Percentiles rank a stretch among this genome's conserved stretches.
Evolutionary conservation across 2,329 filamentous ascomycete genomes (phyloP).

Genomic region (Immersiporthe knoxdaviesiana): DNA sequence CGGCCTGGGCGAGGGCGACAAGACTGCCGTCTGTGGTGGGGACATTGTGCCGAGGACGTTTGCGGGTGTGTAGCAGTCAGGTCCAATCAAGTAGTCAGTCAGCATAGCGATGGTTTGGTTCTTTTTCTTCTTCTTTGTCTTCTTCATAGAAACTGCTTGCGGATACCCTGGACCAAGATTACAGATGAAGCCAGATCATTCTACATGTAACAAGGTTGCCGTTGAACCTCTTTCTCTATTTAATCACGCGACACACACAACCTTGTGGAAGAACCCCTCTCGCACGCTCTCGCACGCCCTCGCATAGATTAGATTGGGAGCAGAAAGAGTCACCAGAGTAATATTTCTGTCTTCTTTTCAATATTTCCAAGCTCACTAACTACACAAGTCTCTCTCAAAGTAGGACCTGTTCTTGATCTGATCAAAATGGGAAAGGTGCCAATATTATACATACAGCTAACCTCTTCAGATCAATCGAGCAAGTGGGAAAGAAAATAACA

Average conservation of each 20-base stretch:
- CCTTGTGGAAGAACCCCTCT: background rate
- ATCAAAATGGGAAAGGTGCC: background rate
- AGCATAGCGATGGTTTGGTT: slow-evolving; percentile 1
- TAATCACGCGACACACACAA: background rate
- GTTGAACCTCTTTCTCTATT: background rate
- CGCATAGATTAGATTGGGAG: background rate
- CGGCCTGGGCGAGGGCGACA: slow-evolving; percentile 34
- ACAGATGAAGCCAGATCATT: background rate
- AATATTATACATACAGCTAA: background rate
- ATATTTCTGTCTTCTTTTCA: background rate
- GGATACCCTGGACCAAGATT: slow-evolving; percentile 5
- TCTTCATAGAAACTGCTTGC: too few species aligned
- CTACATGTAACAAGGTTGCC: background rate
- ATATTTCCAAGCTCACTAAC: slow-evolving; percentile 7
- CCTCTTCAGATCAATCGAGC: background rate
- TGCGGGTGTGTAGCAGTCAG: slow-evolving; percentile 33
- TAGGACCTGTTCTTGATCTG: background rate
- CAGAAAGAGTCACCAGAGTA: background rate
- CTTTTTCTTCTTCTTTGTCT: background rate
- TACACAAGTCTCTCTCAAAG: background rate
- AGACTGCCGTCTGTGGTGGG: slow-evolving; percentile 35
- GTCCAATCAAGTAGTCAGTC: background rate
- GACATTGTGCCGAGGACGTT: slow-evolving; percentile 38
- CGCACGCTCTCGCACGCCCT: background rate
- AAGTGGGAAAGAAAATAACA: background rate